Evolutionary conservation across 2,329 filamentous ascomycete species (phyloP).

Genomic region (Ramularia endophylla): DNA sequence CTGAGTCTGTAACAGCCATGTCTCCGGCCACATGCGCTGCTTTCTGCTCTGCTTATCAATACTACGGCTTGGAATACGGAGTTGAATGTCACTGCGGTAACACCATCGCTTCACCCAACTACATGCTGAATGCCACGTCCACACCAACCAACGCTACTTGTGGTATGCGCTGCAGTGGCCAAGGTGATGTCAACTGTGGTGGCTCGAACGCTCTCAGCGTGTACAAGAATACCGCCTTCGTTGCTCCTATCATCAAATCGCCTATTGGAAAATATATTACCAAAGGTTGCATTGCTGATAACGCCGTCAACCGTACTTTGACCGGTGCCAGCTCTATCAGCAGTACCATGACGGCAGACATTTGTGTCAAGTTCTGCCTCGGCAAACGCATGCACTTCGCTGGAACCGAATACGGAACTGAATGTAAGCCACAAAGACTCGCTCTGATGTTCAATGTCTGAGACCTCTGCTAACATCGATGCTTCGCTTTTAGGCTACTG

Average conservation of each 20-base stretch:
- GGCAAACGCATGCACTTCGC: conserved; percentile 25
- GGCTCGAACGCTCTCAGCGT: conserved; percentile 24
- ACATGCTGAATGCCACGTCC: conserved; percentile 12
- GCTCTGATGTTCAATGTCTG: conserved; percentile 14
- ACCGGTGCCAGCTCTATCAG: conserved; percentile 10
- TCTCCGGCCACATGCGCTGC: conserved; percentile 24
- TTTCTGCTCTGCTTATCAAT: conserved; percentile 26
- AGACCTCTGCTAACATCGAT: too few species aligned
- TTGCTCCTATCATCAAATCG: conserved; percentile 14
- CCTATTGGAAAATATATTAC: conserved; percentile 21
- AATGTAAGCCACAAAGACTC: background rate
- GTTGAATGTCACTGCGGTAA: conserved; percentile 31
- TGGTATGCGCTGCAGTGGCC: conserved; percentile 23
- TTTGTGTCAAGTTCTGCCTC: conserved; percentile 28
- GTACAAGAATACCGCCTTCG: conserved; percentile 21
- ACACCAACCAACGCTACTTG: conserved; percentile 20
- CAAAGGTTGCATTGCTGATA: conserved; percentile 23
- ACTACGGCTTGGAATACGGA: conserved; percentile 29
- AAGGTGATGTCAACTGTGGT: conserved; percentile 26
- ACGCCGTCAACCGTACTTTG: conserved; percentile 15
- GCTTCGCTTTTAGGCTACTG: too few species aligned
- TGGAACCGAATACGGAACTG: conserved; percentile 17
- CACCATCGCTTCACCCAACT: conserved; percentile 6
- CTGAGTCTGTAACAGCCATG: conserved; percentile 21
- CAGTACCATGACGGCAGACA: conserved; percentile 23